A percentile compares a stretch with the other conserved stretches of the same genome.
Conservation (phyloP, 306 rosid species). For the Alnus glutinosa region DNA sequence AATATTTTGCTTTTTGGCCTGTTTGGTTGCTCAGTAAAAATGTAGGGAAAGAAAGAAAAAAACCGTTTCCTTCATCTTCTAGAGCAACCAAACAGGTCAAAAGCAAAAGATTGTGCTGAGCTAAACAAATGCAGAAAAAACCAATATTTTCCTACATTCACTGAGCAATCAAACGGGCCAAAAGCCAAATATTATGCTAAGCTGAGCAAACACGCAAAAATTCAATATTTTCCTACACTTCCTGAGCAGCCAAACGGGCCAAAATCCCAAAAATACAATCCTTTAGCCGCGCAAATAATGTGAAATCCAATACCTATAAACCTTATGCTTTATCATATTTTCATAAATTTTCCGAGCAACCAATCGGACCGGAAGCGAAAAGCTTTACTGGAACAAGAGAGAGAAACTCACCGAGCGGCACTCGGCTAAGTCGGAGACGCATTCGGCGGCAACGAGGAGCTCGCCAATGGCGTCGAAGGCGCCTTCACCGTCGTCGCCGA, state of each 20-base stretch:
- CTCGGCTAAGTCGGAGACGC: slow-evolving; percentile 69
- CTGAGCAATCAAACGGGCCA: not conserved
- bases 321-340: not conserved
- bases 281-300: not conserved
- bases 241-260: not conserved
- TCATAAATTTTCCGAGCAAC: slow-evolving; percentile 7
- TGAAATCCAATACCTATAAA: not conserved
- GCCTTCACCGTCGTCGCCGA: slow-evolving; percentile 88
- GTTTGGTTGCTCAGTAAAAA: too few relatives aligned
- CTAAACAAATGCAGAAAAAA: not conserved
- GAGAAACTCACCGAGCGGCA: slow-evolving; percentile 76
- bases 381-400: not conserved
- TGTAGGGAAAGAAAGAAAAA: too few relatives aligned
- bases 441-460: slow-evolving; percentile 83
- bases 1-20: too few relatives aligned
- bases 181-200: not conserved
- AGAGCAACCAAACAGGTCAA: not conserved
- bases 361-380: not conserved
- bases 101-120: not conserved
- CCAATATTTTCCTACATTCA: not conserved
- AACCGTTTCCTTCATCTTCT: too few relatives aligned
- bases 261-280: not conserved
- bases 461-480: slow-evolving; percentile 86
- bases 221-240: not conserved
- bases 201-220: not conserved